Evolutionary conservation across 768 basidiomycete genomes (phyloP), one percentile per base, ranked within the genome.

Genomic region (Serendipita sp.): DNA sequence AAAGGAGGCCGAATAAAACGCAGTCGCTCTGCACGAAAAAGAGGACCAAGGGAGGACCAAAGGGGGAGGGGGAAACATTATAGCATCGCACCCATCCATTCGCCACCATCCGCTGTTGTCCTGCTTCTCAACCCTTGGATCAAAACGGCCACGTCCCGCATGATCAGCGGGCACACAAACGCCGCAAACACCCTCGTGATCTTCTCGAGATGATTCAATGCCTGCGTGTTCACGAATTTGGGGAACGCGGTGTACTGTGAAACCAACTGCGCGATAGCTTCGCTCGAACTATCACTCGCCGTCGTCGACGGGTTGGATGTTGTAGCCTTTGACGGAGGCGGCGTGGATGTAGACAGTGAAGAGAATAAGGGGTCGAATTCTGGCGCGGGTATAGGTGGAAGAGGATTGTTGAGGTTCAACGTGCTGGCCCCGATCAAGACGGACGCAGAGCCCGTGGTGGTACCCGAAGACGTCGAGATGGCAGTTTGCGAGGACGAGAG

Each of bases 121-220:
- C 34, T 38, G 7, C 7, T 38, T 38, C 34, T 5, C n/a, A 58
- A 58, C 9, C 53, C 53, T 31, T 58, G 24, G 11, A 58, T 58
- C 17, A 58, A 31, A 58, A 58, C 30, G 5, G 53, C 53, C 20
- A 58, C 17, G 31, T 58, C 53, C 31, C 53, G 53, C 17, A 58
- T 4, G 14, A 58, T 28, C 22, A 58, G n/a, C 31, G 53, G 53
- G 31, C 22, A n/a, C 17, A 58, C 31, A 58, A 58, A 26, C 20
- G 53, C 9, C 31, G 53, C 22, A 58, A 58, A 58, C 5, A 58
- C 3, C 17, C 31, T 26, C 3, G 53, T 58, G 53, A 31, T 31
- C 30, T 58, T 58, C 28, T 58, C 53, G 22, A 58, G 53, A 58
- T 58, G 53, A 13, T 13, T 31, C 53, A 58, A 31, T 24, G 53